These are phyloP conservation scores for Alternaria postmessia DNA, from an alignment of 2,329 filamentous ascomycete species.

Conservation along the genomic window DNA sequence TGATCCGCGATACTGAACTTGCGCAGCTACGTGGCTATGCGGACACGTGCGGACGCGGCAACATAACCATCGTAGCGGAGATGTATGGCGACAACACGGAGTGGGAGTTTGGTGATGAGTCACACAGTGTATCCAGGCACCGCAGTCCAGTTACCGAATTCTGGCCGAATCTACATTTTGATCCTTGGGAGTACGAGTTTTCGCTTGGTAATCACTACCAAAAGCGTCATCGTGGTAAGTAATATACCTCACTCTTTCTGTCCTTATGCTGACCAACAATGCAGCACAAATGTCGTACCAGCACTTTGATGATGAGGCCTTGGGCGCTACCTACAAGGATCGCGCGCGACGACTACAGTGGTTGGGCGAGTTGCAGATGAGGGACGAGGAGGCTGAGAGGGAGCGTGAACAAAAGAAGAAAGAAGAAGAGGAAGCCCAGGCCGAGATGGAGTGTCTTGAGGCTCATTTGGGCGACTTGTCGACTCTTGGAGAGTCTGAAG, in stretches of 20 bases:
- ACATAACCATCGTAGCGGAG: slow-evolving; percentile 1
- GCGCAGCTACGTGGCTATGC: background rate
- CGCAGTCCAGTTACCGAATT: slow-evolving; percentile 7
- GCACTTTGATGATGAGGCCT: background rate
- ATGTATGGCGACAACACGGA: slow-evolving; percentile 7
- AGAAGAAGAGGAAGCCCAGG: background rate
- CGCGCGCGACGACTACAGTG: background rate
- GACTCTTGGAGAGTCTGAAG: background rate
- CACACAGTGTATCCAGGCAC: background rate
- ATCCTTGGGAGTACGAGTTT: background rate
- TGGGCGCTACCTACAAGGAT: background rate
- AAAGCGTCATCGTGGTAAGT: background rate
- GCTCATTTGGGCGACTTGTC: background rate
- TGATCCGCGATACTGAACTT: background rate
- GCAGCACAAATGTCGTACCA: background rate
- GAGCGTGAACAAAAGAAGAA: background rate
- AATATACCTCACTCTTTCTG: background rate
- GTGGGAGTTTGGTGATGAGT: slow-evolving; percentile 4
- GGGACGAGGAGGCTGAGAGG: background rate
- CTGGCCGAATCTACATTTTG: slow-evolving; percentile 9
- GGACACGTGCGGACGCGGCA: background rate
- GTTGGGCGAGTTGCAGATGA: background rate
- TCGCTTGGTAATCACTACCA: background rate
- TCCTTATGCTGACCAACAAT: background rate
- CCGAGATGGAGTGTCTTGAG: background rate